Evolutionary conservation across 2,329 filamentous ascomycete species (phyloP), one percentile per base, ranked within the genome.

Genomic region (Fusarium tuaranense): DNA sequence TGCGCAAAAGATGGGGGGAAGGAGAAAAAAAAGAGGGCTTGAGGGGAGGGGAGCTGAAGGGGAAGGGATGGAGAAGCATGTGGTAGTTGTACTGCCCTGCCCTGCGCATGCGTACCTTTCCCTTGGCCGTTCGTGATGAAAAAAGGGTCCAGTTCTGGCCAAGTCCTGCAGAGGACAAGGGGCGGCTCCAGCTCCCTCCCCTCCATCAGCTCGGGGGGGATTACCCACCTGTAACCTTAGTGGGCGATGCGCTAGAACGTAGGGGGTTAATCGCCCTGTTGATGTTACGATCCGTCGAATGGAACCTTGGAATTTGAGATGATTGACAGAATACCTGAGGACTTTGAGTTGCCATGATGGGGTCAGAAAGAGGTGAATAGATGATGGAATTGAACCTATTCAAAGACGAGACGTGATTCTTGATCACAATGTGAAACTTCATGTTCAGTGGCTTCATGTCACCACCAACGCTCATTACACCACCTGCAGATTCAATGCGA

Each of bases 241-340:
- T 39, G 41, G 53, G 63, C 55, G 63, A 65, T 60, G 63, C 62
- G 63, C 63, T 65, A 65, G 32, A 60, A 51, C 63, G 18, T 46
- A 65, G 53, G 55, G 53, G 38, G 63, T 20, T 22, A 60, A 51
- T 32, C 32, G 51, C 39, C 30, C 53, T 65, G 62, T 65, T 44
- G 62, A 65, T 65, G 38, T 22, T 27, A 27, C 12, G 25, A 32
- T 58, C 51, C 22, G 39, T 38, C 27, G 10, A 22, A 34, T 55
- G 65, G 46, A 51, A 51, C 46, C 22, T 48, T 48, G 20, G 14
- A 48, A 48, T 18, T 48, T 48, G 44, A 16, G 27, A 39, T 44
- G 60, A 46, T n/a, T 20, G 60, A 63, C 60, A 63, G 44, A 63
- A 63, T 51, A 36, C 5, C 14, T 4, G 12, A 36, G 32, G 25